Percentiles rank a stretch among this genome's conserved stretches.
These are phyloP conservation scores for Mucor velutinosus DNA, from an alignment of 371 early-diverging fungal species.

Conservation along the genomic window DNA sequence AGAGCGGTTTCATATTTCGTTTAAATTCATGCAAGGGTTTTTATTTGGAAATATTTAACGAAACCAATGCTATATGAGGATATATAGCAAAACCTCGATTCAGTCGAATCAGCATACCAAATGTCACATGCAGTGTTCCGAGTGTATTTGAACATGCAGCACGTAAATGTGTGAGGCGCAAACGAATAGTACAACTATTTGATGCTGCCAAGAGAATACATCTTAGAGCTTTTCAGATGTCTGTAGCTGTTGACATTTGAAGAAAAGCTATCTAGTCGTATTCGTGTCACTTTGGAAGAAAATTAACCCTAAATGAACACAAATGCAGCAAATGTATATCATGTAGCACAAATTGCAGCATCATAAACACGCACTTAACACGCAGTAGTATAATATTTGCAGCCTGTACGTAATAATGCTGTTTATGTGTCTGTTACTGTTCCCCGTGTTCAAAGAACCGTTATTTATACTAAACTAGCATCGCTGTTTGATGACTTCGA, in stretches of 20 bases:
- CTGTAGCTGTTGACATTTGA: no score
- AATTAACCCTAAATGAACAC: not conserved
- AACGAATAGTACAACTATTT: no score
- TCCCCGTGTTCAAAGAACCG: not conserved
- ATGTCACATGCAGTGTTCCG: no score
- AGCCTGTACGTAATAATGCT: no score
- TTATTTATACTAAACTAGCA: constrained; percentile 5
- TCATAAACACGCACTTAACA: not conserved
- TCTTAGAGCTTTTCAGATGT: no score
- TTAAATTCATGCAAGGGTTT: not conserved
- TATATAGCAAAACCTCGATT: not conserved
- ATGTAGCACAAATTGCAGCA: not conserved
- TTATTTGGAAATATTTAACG: not conserved
- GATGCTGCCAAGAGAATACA: no score
- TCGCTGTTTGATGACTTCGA: not conserved
- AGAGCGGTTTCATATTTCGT: not conserved
- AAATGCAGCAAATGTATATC: not conserved
- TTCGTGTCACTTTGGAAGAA: no score
- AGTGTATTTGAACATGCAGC: no score
- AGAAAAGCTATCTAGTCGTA: no score
- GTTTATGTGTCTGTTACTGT: no score
- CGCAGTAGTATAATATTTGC: not conserved
- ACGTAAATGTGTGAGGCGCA: no score
- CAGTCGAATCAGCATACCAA: not conserved
- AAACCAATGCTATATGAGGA: not conserved